Conservation (phyloP, 2,329 filamentous ascomycete genomes). For the Colletotrichum tofieldiae region DNA sequence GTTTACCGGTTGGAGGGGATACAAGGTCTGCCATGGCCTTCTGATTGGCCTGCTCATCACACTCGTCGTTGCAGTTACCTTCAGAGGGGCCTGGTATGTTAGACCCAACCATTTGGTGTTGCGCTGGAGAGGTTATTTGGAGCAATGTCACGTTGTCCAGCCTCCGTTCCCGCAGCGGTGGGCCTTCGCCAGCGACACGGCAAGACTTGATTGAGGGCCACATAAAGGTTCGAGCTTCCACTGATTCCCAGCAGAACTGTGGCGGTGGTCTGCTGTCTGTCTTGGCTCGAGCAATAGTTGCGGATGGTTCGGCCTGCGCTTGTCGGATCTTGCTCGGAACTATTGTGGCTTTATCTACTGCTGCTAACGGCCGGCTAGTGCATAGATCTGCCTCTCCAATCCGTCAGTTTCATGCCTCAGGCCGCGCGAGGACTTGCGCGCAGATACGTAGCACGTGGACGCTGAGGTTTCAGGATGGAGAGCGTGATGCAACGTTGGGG, state of each 20-base stretch:
- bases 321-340: constrained; percentile 26
- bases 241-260: constrained; percentile 1
- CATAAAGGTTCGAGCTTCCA: not conserved
- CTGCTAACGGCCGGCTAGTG: constrained; percentile 4
- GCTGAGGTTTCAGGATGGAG: constrained; percentile 32
- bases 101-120: constrained; percentile 11
- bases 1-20: constrained; percentile 22
- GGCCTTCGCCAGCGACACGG: constrained; percentile 12
- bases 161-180: constrained; percentile 16
- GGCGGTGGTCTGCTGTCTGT: not conserved
- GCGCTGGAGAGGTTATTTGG: constrained; percentile 19
- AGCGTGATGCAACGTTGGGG: constrained; percentile 22
- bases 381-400: not conserved
- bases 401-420: constrained; percentile 2
- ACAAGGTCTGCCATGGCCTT: not conserved
- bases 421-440: not conserved
- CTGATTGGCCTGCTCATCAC: constrained; percentile 10
- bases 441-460: constrained; percentile 6
- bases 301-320: constrained; percentile 13
- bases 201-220: constrained; percentile 1
- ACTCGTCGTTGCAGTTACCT: constrained; percentile 10
- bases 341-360: constrained; percentile 15
- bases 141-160: constrained; percentile 25
- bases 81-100: not conserved
- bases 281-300: not conserved